These are phyloP conservation scores for Fusarium udum DNA, from an alignment of 2,329 filamentous ascomycete genomes.

Conservation along the genomic window DNA sequence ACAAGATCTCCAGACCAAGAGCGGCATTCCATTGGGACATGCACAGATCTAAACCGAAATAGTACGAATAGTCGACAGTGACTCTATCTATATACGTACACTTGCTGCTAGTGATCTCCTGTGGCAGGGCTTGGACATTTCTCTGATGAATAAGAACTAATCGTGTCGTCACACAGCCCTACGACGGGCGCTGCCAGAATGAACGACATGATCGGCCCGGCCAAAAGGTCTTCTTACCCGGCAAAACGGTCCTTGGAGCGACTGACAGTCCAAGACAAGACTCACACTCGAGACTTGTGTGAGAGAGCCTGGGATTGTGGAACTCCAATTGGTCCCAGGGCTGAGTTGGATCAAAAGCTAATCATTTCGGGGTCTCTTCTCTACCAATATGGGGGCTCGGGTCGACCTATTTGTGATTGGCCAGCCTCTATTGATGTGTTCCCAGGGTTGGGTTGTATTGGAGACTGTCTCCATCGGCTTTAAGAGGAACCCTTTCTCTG, in stretches of 20 bases:
- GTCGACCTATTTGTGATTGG: slow-evolving; percentile 1
- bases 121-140: slow-evolving; percentile 12
- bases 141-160: background rate
- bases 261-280: background rate
- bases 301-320: slow-evolving; percentile 29
- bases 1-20: background rate
- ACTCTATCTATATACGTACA: background rate
- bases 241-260: slow-evolving; percentile 36
- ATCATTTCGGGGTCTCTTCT: slow-evolving; percentile 17
- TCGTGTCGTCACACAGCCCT: slow-evolving; percentile 46
- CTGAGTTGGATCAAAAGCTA: slow-evolving; percentile 6
- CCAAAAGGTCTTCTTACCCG: slow-evolving; percentile 32
- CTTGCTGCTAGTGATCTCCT: background rate
- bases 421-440: slow-evolving; percentile 10
- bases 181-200: slow-evolving; percentile 37
- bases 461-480: background rate
- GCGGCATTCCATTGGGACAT: background rate
- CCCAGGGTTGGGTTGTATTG: slow-evolving; percentile 16
- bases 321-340: slow-evolving; percentile 22
- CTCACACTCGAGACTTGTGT: background rate
- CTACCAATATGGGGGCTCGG: slow-evolving; percentile 4
- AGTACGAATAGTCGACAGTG: slow-evolving; percentile 24
- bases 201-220: slow-evolving; percentile 36
- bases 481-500: slow-evolving; percentile 12
- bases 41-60: slow-evolving; percentile 14